Evolutionary conservation across 2,329 filamentous ascomycete species (phyloP), one percentile per base, ranked within the genome.

Genomic region (Neofusicoccum sp.): DNA sequence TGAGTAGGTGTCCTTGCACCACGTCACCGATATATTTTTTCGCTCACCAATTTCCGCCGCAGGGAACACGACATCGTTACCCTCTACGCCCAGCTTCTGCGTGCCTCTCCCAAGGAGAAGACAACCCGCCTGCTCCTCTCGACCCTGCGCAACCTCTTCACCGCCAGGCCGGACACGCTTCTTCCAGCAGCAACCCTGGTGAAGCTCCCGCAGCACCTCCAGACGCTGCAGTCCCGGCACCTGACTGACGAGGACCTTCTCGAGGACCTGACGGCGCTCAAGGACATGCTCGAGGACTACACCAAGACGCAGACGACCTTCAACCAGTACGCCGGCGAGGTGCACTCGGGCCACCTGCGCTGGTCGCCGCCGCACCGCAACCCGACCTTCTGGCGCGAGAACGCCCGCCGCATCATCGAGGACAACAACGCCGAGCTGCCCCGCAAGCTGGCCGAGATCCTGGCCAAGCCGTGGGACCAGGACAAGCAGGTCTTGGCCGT

Each of bases 91-190:
- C 90, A 96, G 66, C 87, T 99, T 38, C 82, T 99, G 60, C 89
- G 92, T 59, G 82, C 96, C 43, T 98, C 95, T 2, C 93, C 93
- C 45, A 99, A 99, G 76, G 95, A 98, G 75, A 99, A 99, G 82
- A 98, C 93, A 1, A 98, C 93, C 0, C 88, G 95, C 31, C 84
- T 99, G 58, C 85, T 97, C 47, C 83, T 98, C 45, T 92, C 92
- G 8, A 97, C 93, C 6, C 84, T 99, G 41, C 85, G 89, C 73
- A 98, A 96, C 76, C 86, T 99, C 45, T 85, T 97, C 38, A 91
- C 81, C 75, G 85, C 78, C 79, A 89, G 83, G 83, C 89, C 73
- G 77, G 88, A 74, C 34, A 82, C 79, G 24, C 79, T 89, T 47
- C 87, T 98, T 60, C 93, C 93, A 6, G 88, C 89, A 2, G 93